A percentile compares a stretch with the other conserved stretches of the same genome.
These are phyloP conservation scores for Sutorius australiensis DNA, from an alignment of 768 basidiomycete species.

Conservation along the genomic window DNA sequence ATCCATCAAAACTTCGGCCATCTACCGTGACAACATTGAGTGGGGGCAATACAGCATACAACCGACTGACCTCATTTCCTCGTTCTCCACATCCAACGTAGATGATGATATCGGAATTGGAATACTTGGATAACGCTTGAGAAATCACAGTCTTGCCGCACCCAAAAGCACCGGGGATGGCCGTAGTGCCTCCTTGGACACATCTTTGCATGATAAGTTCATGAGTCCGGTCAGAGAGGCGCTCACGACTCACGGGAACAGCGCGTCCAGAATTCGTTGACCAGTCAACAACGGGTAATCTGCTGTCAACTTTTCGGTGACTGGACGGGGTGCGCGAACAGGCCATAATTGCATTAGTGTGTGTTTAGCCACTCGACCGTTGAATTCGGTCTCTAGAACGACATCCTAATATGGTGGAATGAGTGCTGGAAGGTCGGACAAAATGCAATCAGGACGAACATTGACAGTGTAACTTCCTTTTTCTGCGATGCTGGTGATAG, in stretches of 20 bases:
- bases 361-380: constrained; percentile 90
- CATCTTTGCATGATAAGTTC: constrained; percentile 47
- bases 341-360: constrained; percentile 99
- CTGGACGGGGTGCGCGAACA: constrained; percentile 94
- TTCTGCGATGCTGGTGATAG: constrained; percentile 89
- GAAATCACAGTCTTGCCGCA: constrained; percentile 99
- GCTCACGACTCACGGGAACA: constrained; percentile 75
- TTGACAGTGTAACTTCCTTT: constrained; percentile 91
- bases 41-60: constrained; percentile 35
- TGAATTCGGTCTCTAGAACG: constrained; percentile 95
- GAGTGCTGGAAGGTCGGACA: not conserved
- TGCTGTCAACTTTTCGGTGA: constrained; percentile 92
- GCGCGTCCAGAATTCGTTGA: constrained; percentile 92
- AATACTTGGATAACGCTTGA: constrained; percentile 96
- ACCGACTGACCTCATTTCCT: constrained; percentile 76
- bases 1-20: constrained; percentile 99
- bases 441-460: constrained; percentile 43
- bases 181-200: constrained; percentile 94
- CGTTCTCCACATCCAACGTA: constrained; percentile 99
- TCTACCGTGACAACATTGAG: constrained; percentile 42
- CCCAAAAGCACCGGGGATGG: constrained; percentile 98
- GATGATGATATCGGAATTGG: constrained; percentile 98
- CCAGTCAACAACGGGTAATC: constrained; percentile 91
- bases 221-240: not conserved
- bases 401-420: constrained; percentile 58